Percentiles rank a stretch among this genome's conserved stretches.
Evolutionary conservation across 2,329 filamentous ascomycete species (phyloP).

Genomic region (Biscogniauxia sp.): DNA sequence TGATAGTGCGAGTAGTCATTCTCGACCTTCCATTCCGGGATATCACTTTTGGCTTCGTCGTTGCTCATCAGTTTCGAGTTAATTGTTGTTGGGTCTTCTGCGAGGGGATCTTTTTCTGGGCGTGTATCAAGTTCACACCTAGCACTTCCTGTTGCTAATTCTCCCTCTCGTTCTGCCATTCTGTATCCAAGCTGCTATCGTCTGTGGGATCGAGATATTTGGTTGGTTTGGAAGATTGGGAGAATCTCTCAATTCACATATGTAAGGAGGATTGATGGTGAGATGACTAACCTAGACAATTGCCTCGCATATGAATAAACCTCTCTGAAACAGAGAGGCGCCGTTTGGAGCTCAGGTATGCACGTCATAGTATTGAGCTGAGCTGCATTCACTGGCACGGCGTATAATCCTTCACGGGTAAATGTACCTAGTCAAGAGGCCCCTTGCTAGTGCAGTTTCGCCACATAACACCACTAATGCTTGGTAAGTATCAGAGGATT

Average conservation of each 20-base stretch:
- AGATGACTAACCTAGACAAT: not conserved
- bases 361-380: not conserved
- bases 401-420: not conserved
- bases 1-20: constrained; percentile 6
- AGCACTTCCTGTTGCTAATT: not conserved
- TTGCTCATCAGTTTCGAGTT: not conserved
- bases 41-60: not conserved
- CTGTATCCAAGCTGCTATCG: not conserved
- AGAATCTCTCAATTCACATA: not conserved
- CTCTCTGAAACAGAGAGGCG: not conserved
- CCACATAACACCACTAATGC: too few relatives aligned
- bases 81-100: not conserved
- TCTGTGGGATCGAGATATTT: not conserved
- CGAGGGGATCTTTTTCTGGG: not conserved
- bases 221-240: not conserved
- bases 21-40: constrained; percentile 7
- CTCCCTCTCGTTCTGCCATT: not conserved
- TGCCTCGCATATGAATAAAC: not conserved
- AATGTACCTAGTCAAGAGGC: not conserved
- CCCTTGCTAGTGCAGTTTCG: too few relatives aligned
- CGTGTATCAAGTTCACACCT: not conserved
- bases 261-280: too few relatives aligned
- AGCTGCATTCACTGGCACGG: not conserved
- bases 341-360: not conserved
- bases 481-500: too few relatives aligned